A percentile compares a stretch with the other conserved stretches of the same genome.
Evolutionary conservation across 2,329 filamentous ascomycete genomes (phyloP).

Genomic region (Aulographum hederae): DNA sequence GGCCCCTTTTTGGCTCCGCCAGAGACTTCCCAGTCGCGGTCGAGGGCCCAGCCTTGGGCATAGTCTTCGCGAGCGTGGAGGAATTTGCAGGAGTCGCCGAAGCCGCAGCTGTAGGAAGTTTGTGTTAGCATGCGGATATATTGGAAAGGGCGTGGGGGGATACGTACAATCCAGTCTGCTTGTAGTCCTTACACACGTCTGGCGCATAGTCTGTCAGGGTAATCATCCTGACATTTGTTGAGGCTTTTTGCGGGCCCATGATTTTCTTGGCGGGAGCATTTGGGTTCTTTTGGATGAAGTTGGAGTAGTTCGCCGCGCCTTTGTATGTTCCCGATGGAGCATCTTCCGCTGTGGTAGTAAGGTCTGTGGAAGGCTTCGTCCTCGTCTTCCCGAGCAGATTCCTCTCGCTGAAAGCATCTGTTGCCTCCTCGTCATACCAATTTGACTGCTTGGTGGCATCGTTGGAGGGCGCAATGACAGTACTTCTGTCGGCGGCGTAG

Average conservation of each 20-base stretch:
- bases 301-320: conserved; percentile 53
- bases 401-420: too few relatives aligned
- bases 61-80: conserved; percentile 60
- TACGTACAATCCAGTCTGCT: conserved; percentile 42
- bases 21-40: conserved; percentile 75
- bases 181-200: conserved; percentile 91
- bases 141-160: conserved; percentile 2
- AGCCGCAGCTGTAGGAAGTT: conserved; percentile 51
- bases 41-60: conserved; percentile 88
- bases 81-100: conserved; percentile 69
- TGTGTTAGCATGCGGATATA: too few relatives aligned
- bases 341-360: not conserved
- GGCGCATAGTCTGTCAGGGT: conserved; percentile 83
- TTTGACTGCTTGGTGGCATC: too few relatives aligned
- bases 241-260: conserved; percentile 77
- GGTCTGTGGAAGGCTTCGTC: conserved; percentile 10
- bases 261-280: conserved; percentile 48
- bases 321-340: conserved; percentile 49
- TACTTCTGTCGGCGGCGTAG: too few relatives aligned
- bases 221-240: conserved; percentile 78
- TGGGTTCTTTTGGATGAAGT: too few relatives aligned
- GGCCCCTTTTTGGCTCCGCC: conserved; percentile 36
- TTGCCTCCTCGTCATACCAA: too few relatives aligned
- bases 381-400: too few relatives aligned
- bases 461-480: too few relatives aligned